Evolutionary conservation across 495 filamentous ascomycete genomes (phyloP), one percentile per base, ranked within the genome.

Genomic region (Aspergillus sclerotiicarbonarius): DNA sequence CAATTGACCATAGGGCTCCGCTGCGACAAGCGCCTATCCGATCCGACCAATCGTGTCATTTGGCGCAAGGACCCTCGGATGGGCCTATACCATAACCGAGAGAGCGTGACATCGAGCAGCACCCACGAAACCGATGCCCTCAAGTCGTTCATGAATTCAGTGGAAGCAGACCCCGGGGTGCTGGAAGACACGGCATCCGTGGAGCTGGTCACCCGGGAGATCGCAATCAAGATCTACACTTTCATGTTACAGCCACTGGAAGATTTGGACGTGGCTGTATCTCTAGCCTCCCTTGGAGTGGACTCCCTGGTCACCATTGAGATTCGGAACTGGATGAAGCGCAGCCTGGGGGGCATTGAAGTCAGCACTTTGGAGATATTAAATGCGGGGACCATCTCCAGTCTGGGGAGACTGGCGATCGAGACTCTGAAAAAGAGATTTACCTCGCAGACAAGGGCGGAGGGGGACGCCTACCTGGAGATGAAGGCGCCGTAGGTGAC

Each of bases 271-370:
- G 20, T 25, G 2, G 20, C 57, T 1, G 33, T 51, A 20, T 44
- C 57, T 2, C 47, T 60, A 20, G 20, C 46, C 5, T 47, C 43
- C 1, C 46, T 60, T 25, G 56, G 56, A 6, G 21, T 53, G 13
- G 56, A 53, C 31, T 58, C 56, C 4, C 48, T 58, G 16, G 50
- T 53, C 15, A 49, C 48, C 12, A 43, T 52, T 7, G 49, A 58
- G 49, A 52, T 58, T n/a, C 49, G 56, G 10, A 58, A 44, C 7
- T 58, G 56, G 56, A 8, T 58, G 8, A 20, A 19, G 29, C 32
- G 37, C 3, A 45, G 16, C 29, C 46, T 58, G 19, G n/a, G n/a
- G n/a, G 46, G 46, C 2, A 51, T 58, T 16, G 39, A 53, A 13
- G 20, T 32, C 2, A 25, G 13, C 6, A 31, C 19, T 8, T 9